Base-by-base conservation (phyloP, 257 asterid species). In the Nicotiana tomentosiformis region DNA sequence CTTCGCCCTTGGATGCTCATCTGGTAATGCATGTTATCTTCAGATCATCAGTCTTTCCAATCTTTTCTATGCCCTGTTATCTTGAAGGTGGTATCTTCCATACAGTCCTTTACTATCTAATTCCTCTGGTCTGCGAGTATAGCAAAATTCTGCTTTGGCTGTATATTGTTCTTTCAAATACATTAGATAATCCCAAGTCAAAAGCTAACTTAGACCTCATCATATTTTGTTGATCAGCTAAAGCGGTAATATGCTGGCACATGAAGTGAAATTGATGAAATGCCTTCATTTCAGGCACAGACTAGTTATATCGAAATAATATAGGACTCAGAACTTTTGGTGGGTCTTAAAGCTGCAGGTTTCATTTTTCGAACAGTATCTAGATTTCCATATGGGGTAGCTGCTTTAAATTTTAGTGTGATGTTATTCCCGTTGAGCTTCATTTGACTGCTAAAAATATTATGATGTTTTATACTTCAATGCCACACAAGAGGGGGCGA, bases 1-100 rank as follows among this genome's bases (percentile, higher is more conserved):
- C 97, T 30, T 83, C 89, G 26, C 99, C 99, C 60, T 86, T 93
- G 83, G 98, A 94, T 87, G 97, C 97, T 88, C 91, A 94, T 85
- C 85, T 95, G 98, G 98, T 95, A 91, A 85, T 66, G 55, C 66
- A 76, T 81, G 77, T 78, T 82, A 23, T 15, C 46, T 32, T 20
- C 37, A 65, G 70, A 65, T 72, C 78, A 66, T 23, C 15, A 37
- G 10, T 26, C 62, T 74, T 49, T 20, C 23, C 80, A 49, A 14
- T 43, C 68, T 82, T 33, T 66, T 17, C 39, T 83, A 81, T 30
- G 57, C 20, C 5, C 46, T 33, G 37, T 69, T 74, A 64, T 18
- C 64, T 64, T 29, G n/a, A 29, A 65, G 18, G n/a, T 65, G 4
- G 18, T 57, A 1, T 57, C 64, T 57, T 18, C 26, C 10, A 57